These are phyloP conservation scores for Populus tremula DNA, from an alignment of 345 rosid species.

Conservation along the genomic window DNA sequence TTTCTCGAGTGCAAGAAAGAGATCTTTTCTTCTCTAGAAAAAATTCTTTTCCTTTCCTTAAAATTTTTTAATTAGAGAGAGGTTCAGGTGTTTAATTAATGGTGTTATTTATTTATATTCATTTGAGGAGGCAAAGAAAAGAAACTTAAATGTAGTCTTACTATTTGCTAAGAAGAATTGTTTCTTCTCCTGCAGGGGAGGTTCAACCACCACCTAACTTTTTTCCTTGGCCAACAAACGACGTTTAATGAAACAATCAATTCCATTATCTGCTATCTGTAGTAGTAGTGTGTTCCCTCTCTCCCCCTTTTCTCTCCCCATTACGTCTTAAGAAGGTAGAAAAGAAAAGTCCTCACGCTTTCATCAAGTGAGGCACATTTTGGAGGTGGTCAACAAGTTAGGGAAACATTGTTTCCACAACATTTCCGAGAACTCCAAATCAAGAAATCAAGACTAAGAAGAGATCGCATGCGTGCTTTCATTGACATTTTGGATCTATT, in stretches of 20 bases:
- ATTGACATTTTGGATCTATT: background rate
- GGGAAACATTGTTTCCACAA: background rate
- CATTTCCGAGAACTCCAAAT: constrained; percentile 9
- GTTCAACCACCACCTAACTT: constrained; percentile 83
- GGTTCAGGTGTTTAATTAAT: background rate
- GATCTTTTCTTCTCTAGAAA: background rate
- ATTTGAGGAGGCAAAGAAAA: background rate
- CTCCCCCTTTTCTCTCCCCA: background rate
- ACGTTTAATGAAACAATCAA: constrained; percentile 54
- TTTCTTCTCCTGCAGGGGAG: constrained; percentile 27
- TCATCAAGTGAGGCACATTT: background rate
- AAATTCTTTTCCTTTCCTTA: background rate
- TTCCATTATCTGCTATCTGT: constrained; percentile 26
- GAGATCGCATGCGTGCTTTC: background rate
- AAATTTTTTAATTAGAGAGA: background rate
- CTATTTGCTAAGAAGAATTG: constrained; percentile 12
- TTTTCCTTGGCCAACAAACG: constrained; percentile 42
- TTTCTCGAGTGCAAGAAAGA: constrained; percentile 7
- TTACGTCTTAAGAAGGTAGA: background rate
- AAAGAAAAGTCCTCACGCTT: background rate
- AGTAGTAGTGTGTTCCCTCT: background rate
- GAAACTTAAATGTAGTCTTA: constrained; percentile 8
- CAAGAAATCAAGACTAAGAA: constrained; percentile 3
- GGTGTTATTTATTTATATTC: background rate
- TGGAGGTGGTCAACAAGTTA: constrained; percentile 4